Evolutionary conservation across 2,329 filamentous ascomycete genomes (phyloP), one percentile per base, ranked within the genome.

Genomic region (Calonectria pteridis): DNA sequence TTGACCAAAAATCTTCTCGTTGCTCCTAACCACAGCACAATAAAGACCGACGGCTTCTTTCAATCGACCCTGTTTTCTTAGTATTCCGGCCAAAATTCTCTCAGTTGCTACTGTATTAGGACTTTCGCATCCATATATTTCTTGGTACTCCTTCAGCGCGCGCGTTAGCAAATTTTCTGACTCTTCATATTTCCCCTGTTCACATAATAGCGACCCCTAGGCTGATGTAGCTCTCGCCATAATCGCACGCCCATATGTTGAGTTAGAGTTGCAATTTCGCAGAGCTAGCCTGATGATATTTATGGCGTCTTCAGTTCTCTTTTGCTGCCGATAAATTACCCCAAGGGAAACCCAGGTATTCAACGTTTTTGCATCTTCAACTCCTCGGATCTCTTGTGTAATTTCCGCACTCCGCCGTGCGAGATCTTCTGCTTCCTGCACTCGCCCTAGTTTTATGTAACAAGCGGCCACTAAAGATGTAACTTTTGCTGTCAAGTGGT

Each of bases 21-120:
- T 4, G 43, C n/a, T 4, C n/a, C 6, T 9, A 0, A 5, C 20
- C 4, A n/a, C n/a, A 4, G 43, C n/a, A 3, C n/a, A n/a, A 3
- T 1, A 13, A 46, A 46, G 10, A 23, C 2, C 9, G 3, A 46
- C 13, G 13, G 43, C 43, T n/a, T 23, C 43, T 23, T 23, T 20
- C 43, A 46, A 23, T 6, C n/a, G 20, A 46, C 43, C 43, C 7
- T 46, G 43, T 4, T 10, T 11, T 7, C 13, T 10, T 46, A 46
- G n/a, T 23, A 11, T n/a, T 1, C 1, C 1, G 13, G 10, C 7
- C 7, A 46, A 9, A 5, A 13, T 9, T 9, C 2, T 1, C 43
- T 13, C 23, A 5, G 43, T 46, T 46, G 10, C 23, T 23, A 23
- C 13, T 46, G 20, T 46, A 23, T 13, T 18, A 2, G 3, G 3